Evolutionary conservation across 495 filamentous ascomycete species (phyloP).

Genomic region (Lasiosphaeris hirsuta): DNA sequence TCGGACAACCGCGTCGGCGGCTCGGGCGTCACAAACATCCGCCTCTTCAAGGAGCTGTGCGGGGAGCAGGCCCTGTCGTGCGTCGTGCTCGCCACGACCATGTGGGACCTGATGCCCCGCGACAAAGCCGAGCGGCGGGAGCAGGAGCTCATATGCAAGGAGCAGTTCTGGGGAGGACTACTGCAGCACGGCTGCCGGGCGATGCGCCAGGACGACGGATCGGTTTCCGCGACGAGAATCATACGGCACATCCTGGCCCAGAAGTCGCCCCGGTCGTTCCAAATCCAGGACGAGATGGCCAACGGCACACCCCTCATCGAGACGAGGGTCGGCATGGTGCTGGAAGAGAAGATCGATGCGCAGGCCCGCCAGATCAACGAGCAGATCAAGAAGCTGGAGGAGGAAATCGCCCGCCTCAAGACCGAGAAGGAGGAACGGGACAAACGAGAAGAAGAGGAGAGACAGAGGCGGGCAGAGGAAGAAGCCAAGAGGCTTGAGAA

Average conservation of each 20-base stretch:
- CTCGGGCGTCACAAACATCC: constrained; percentile 36
- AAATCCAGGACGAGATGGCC: constrained; percentile 16
- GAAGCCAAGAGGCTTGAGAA: background rate
- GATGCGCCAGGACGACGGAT: constrained; percentile 1
- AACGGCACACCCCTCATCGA: too few species aligned
- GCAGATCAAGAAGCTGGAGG: background rate
- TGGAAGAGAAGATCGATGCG: background rate
- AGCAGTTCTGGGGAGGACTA: constrained; percentile 17
- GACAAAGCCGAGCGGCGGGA: constrained; percentile 8
- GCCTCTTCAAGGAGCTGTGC: constrained; percentile 43
- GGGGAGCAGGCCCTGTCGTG: constrained; percentile 34
- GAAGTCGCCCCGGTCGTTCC: background rate
- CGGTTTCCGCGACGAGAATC: constrained; percentile 1
- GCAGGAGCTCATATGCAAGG: constrained; percentile 6
- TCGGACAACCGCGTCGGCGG: constrained; percentile 36
- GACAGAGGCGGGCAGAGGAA: too few species aligned
- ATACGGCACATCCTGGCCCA: background rate
- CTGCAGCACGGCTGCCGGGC: constrained; percentile 6
- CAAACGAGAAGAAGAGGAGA: too few species aligned
- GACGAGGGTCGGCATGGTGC: background rate
- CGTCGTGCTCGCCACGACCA: constrained; percentile 44
- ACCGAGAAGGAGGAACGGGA: background rate
- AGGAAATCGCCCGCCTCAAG: background rate
- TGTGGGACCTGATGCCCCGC: constrained; percentile 34
- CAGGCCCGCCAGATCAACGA: background rate